Evolutionary conservation across 75 land plant genomes (phyloP).

Genomic region (Pinus tabuliformis): DNA sequence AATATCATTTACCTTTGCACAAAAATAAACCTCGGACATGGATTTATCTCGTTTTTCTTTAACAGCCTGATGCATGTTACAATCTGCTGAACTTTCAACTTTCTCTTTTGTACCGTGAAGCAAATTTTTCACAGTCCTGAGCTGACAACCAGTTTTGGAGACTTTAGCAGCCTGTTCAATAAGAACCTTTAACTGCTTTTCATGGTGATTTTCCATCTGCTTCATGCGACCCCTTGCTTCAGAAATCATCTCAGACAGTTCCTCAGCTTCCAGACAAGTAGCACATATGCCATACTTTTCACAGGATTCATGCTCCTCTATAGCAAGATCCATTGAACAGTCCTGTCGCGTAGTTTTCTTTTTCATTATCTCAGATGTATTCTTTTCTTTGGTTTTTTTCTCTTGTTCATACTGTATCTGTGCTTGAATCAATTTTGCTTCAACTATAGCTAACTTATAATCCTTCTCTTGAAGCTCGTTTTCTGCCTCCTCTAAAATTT

Average conservation of each 20-base stretch:
- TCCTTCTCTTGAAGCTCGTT: slow-evolving; percentile 15
- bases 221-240: slow-evolving; percentile 10
- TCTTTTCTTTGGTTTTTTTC: slow-evolving; percentile 13
- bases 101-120: slow-evolving; percentile 2
- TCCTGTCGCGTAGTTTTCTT: slow-evolving; percentile 7
- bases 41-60: not conserved
- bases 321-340: not conserved
- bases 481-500: slow-evolving; percentile 1
- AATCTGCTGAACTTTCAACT: slow-evolving; percentile 7
- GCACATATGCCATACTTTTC: not conserved
- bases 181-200: slow-evolving; percentile 1
- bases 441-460: slow-evolving; percentile 10
- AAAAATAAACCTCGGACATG: not conserved
- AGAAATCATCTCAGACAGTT: slow-evolving; percentile 10
- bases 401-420: slow-evolving; percentile 8
- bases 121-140: slow-evolving; percentile 15
- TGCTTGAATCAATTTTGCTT: slow-evolving; percentile 22
- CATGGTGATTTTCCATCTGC: slow-evolving; percentile 12
- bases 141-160: slow-evolving; percentile 14
- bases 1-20: not conserved
- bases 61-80: not conserved
- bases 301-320: slow-evolving; percentile 8
- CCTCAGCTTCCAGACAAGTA: slow-evolving; percentile 5
- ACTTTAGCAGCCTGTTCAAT: slow-evolving; percentile 10
- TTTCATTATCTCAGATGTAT: slow-evolving; percentile 12